Evolutionary conservation across 257 asterid genomes (phyloP), one percentile per base, ranked within the genome.

Genomic region (Solanum medicagineum): DNA sequence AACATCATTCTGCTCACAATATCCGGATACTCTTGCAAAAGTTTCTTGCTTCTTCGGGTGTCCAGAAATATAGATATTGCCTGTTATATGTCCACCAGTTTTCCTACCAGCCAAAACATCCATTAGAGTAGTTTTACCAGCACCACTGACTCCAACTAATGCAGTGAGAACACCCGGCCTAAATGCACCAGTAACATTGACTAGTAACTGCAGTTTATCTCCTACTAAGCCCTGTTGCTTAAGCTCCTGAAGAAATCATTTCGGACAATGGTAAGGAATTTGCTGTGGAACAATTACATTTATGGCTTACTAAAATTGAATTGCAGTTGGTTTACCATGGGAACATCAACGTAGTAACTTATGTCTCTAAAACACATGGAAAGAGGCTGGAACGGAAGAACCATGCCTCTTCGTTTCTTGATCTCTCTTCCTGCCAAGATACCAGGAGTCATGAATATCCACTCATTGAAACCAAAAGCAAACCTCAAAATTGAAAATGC

Each of bases 121-220:
- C 99, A 95, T 92, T 69, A 95, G 93, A 81, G 99, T 95, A 44
- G 98, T 95, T 90, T 95, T 95, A n/a, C 97, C 99, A 82, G 99
- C 99, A 51, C 99, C 99, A 75, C 98, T 95, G 14, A 95, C 98
- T 40, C 99, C 99, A 74, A 95, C 91, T 81, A 95, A 88, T 66
- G 99, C 99, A 53, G 99, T 95, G 85, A 95, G 93, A 74, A 95
- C 95, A 2, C 99, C 98, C 2, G 98, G 99, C 81, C 90, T 92
- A 83, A 95, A 94, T 82, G 94, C 94, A 55, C 99, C 99, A 24
- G 92, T 92, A 16, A 95, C 91, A 73, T 93, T 91, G 68, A 87
- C 94, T 86, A 95, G 90, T 66, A 95, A 90, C 90, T 91, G 95
- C 84, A 95, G 84, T 87, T 87, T 90, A 81, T 92, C 93, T 80